Conservation (phyloP, 23 red algal genomes). For the Gracilaria vermiculophylla region DNA sequence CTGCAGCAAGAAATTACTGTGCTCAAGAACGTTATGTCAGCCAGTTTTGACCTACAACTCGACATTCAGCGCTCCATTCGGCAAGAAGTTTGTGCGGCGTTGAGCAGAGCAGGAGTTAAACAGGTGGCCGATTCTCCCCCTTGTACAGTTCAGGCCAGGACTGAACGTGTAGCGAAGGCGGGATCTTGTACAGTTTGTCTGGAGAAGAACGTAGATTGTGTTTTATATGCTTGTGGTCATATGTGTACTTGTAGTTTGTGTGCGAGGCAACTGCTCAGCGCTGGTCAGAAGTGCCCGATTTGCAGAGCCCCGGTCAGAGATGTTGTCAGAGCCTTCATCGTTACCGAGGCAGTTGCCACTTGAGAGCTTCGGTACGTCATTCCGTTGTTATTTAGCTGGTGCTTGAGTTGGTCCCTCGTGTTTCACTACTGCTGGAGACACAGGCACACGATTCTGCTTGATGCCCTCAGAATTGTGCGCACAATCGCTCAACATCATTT, state of each 20-base stretch:
- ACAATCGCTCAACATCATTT: not conserved
- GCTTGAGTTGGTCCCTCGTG: not conserved
- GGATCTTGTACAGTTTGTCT: slow-evolving; percentile 82
- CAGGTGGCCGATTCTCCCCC: not conserved
- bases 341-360: slow-evolving; percentile 29
- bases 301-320: slow-evolving; percentile 86
- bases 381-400: not conserved
- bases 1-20: slow-evolving; percentile 63
- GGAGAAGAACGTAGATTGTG: slow-evolving; percentile 52
- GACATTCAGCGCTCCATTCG: slow-evolving; percentile 87
- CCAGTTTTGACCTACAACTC: slow-evolving; percentile 85
- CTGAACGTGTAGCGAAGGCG: slow-evolving; percentile 5
- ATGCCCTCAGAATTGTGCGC: not conserved
- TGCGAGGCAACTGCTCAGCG: slow-evolving; percentile 65
- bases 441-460: not conserved
- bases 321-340: slow-evolving; percentile 76
- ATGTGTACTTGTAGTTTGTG: slow-evolving; percentile 79
- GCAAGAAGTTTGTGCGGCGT: slow-evolving; percentile 78
- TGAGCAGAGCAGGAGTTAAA: slow-evolving; percentile 21
- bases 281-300: slow-evolving; percentile 71
- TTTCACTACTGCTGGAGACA: not conserved
- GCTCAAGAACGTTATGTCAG: slow-evolving; percentile 76
- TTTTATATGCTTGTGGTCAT: slow-evolving; percentile 91
- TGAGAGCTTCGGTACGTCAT: not conserved
- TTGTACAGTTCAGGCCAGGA: not conserved